Conservation (phyloP, 1,284 basidiomycete genomes). For the Naganishia sp. region DNA sequence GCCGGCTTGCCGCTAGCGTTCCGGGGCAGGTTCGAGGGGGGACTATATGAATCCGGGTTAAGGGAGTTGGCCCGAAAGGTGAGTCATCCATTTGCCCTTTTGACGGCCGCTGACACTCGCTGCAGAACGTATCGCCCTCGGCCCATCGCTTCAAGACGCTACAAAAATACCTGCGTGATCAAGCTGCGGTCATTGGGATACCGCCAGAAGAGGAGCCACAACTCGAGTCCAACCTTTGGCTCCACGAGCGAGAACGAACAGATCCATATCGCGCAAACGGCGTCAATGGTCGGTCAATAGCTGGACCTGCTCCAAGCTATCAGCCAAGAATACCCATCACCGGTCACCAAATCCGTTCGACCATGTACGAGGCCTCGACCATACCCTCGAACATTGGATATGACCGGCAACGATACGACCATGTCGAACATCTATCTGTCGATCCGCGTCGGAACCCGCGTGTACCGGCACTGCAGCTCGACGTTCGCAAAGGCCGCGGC, state of each 20-base stretch:
- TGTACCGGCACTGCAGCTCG: slow-evolving; percentile 27
- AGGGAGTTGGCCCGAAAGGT: slow-evolving; percentile 86
- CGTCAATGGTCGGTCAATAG: not conserved
- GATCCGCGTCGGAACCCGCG: not conserved
- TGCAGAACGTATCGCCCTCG: slow-evolving; percentile 58
- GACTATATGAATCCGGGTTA: slow-evolving; percentile 74
- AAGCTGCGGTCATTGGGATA: slow-evolving; percentile 51
- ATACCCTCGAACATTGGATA: not conserved
- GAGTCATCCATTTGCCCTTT: slow-evolving; percentile 41
- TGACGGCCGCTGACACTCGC: not conserved
- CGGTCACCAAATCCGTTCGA: slow-evolving; percentile 11
- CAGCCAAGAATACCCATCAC: not conserved
- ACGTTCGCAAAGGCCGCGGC: slow-evolving; percentile 52
- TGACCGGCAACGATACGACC: not conserved
- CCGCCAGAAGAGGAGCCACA: slow-evolving; percentile 10
- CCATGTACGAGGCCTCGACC: slow-evolving; percentile 28
- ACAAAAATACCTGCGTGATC: slow-evolving; percentile 57
- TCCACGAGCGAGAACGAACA: not conserved
- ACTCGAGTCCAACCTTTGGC: slow-evolving; percentile 10
- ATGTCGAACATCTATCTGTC: not conserved
- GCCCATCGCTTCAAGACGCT: slow-evolving; percentile 58
- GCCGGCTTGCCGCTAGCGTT: slow-evolving; percentile 50
- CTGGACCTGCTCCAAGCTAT: not conserved
- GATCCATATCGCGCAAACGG: not conserved
- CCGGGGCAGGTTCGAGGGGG: slow-evolving; percentile 63